A percentile compares a stretch with the other conserved stretches of the same genome.
These are phyloP conservation scores for Vaccinium macrocarpon DNA, from an alignment of 148 eudicot genomes.

Conservation along the genomic window DNA sequence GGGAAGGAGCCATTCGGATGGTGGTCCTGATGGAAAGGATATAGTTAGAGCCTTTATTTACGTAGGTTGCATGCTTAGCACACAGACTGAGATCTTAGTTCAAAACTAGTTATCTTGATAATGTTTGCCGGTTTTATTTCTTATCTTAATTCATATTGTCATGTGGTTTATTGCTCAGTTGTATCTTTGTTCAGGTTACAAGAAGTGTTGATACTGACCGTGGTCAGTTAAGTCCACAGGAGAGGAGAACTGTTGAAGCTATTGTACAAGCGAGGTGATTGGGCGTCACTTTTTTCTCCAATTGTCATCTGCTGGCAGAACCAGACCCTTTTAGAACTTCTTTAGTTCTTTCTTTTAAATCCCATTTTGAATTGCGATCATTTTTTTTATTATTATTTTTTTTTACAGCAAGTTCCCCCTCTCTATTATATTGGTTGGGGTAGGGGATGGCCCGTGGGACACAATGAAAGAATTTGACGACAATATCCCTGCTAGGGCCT, in stretches of 20 bases:
- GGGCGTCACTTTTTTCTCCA: not conserved
- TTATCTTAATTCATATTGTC: not conserved
- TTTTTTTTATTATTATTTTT: conserved; percentile 12
- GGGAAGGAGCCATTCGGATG: not conserved
- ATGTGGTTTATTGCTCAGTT: not conserved
- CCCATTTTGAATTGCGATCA: not conserved
- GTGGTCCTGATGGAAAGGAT: not conserved
- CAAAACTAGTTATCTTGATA: not conserved
- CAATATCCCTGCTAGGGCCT: conserved; percentile 87
- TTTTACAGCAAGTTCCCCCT: conserved; percentile 78
- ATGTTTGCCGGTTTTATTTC: not conserved
- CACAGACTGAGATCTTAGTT: not conserved
- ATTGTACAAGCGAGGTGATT: conserved; percentile 83
- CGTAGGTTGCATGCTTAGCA: not conserved
- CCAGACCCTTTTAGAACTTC: not conserved
- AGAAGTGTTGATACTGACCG: conserved; percentile 86
- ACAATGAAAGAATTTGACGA: conserved; percentile 97
- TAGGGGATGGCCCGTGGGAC: conserved; percentile 99
- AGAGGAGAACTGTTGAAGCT: conserved; percentile 79
- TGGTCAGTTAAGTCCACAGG: conserved; percentile 85
- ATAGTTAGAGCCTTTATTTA: not conserved
- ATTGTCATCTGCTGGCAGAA: not conserved
- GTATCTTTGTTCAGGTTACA: conserved; percentile 60
- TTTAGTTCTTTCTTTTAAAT: conserved; percentile 12
- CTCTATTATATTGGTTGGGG: conserved; percentile 93